Percentiles rank a stretch among this genome's conserved stretches.
Evolutionary conservation across 768 basidiomycete genomes (phyloP).

Genomic region (Amanita muscaria): DNA sequence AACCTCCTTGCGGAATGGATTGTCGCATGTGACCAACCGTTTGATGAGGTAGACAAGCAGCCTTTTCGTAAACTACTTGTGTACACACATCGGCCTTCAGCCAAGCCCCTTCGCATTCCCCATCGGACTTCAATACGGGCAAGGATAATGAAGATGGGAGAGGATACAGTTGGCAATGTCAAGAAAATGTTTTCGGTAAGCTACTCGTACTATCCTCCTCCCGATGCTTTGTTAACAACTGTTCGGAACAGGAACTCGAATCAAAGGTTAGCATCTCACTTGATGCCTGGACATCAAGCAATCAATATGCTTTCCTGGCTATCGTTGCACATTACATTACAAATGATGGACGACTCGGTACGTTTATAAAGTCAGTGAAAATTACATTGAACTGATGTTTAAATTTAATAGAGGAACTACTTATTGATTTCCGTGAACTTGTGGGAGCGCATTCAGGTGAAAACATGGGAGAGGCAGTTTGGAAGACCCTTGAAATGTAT

Average conservation of each 20-base stretch:
- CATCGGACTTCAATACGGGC: not conserved
- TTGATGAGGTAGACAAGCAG: not conserved
- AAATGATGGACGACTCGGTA: too few relatives aligned
- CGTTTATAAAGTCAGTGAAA: too few relatives aligned
- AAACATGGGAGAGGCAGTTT: too few relatives aligned
- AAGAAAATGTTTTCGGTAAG: conserved; percentile 14
- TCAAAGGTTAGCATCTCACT: conserved; percentile 17
- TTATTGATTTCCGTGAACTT: too few relatives aligned
- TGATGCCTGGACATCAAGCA: conserved; percentile 23
- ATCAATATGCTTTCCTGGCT: too few relatives aligned
- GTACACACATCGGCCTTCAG: not conserved
- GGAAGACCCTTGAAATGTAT: too few relatives aligned
- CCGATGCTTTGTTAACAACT: too few relatives aligned
- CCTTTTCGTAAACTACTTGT: not conserved
- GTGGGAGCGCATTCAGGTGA: too few relatives aligned
- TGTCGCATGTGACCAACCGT: conserved; percentile 7
- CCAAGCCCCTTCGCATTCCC: not conserved
- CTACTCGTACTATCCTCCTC: too few relatives aligned
- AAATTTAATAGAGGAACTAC: too few relatives aligned
- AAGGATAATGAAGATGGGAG: conserved; percentile 7
- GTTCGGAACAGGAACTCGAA: conserved; percentile 7
- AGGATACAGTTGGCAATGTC: conserved; percentile 12
- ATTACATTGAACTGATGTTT: too few relatives aligned
- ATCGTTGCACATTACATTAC: too few relatives aligned
- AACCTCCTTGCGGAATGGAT: conserved; percentile 1